Evolutionary conservation across 805 yeast genomes (phyloP).

Genomic region (Monosporozyma siamensis): DNA sequence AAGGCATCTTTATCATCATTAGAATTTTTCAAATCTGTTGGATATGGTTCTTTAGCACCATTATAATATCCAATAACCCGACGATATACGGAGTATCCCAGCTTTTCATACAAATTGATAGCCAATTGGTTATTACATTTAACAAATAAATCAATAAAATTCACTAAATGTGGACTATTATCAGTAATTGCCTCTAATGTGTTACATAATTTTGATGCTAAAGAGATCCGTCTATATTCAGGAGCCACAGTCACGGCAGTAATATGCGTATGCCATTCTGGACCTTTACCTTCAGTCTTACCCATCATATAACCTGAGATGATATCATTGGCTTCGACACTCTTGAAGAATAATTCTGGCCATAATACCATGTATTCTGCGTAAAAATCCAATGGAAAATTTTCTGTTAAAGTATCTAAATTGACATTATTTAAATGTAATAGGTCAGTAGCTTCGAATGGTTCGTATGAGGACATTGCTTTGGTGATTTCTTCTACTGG

Average conservation of each 20-base stretch:
- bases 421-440: constrained; percentile 67
- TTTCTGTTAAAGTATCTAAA: constrained; percentile 84
- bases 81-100: constrained; percentile 79
- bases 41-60: constrained; percentile 37
- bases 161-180: constrained; percentile 66
- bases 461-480: constrained; percentile 75
- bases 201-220: constrained; percentile 72
- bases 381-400: constrained; percentile 77
- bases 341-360: constrained; percentile 84
- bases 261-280: constrained; percentile 93
- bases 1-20: constrained; percentile 77
- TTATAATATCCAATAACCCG: constrained; percentile 88
- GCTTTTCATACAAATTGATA: constrained; percentile 67
- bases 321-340: constrained; percentile 25
- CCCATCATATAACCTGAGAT: constrained; percentile 81
- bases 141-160: constrained; percentile 86
- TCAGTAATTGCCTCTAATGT: constrained; percentile 68
- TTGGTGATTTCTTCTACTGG: no score
- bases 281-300: constrained; percentile 80
- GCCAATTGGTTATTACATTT: constrained; percentile 79
- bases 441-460: constrained; percentile 81
- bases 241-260: constrained; percentile 90
- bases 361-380: constrained; percentile 72
- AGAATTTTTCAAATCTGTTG: constrained; percentile 32
- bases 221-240: constrained; percentile 72